Evolutionary conservation across 2,329 filamentous ascomycete genomes (phyloP), one percentile per base, ranked within the genome.

Genomic region (Cyclaneusma minus): DNA sequence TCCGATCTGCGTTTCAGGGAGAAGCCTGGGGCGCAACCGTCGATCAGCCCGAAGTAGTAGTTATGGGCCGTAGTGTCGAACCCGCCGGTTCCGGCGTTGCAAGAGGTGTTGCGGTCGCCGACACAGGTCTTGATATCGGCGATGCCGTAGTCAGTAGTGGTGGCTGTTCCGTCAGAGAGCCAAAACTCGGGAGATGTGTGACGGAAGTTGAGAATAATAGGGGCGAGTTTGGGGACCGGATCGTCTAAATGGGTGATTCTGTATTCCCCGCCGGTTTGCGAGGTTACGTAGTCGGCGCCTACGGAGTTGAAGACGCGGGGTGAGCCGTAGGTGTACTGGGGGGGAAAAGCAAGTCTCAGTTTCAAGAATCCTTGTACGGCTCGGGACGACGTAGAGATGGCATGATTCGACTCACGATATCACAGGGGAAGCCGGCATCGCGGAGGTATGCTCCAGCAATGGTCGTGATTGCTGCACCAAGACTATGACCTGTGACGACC

Each of bases 141-240:
- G 19, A 55, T 35, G 6, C 35, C 32, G 40, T 62, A 61, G 32
- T 50, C 37, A 22, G 45, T 36, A 5, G 48, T 51, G 27, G 35
- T 40, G 10, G 43, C 35, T 3, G 28, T 27, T 11, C 55, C 54
- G 21, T 39, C 41, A 7, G 52, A 44, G 18, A 77, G 55, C 60
- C 67, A 81, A 51, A 71, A 80, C 55, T 83, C 78, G 2, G 75
- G 73, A 11, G 58, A 65, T 12, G 68, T 64, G 49, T 82, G 77
- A 22, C 62, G 53, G 52, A 71, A 83, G 21, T 64, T 64, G 29
- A 74, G 46, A 24, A 64, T 27, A 30, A 68, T 49, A 7, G 72
- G 65, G 2, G 77, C 76, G 19, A 84, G 56, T 22, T 69, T 63
- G 0, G 78, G 72, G 2, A 83, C 65, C 1, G 73, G 69, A 45